Evolutionary conservation across 805 yeast genomes (phyloP).

Genomic region (Grigorovia yakushimaensis): DNA sequence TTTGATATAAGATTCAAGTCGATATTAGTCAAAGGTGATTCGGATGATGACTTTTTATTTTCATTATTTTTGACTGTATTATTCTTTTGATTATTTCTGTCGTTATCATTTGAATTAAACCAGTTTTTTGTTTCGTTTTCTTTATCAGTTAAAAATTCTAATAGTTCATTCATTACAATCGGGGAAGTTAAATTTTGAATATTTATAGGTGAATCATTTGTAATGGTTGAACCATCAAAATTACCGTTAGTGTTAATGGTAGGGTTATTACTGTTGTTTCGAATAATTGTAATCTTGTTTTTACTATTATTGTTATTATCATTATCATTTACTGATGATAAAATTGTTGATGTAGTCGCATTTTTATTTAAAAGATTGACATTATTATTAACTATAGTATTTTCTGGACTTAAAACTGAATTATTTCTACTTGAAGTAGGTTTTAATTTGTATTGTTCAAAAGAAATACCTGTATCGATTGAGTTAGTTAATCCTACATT

Average conservation of each 20-base stretch:
- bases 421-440: no score
- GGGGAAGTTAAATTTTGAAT: constrained; percentile 8
- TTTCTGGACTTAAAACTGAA: not conserved
- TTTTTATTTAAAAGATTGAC: not conserved
- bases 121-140: constrained; percentile 6
- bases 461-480: no score
- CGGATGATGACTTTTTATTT: not conserved
- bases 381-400: not conserved
- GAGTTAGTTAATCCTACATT: no score
- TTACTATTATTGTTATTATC: not conserved
- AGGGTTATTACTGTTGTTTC: not conserved
- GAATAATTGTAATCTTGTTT: not conserved
- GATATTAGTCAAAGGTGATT: not conserved
- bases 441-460: no score
- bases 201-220: constrained; percentile 1
- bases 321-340: not conserved
- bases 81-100: no score
- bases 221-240: not conserved
- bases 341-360: not conserved
- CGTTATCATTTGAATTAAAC: not conserved
- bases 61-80: not conserved
- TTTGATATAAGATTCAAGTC: not conserved
- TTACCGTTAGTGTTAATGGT: not conserved
- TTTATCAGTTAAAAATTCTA: constrained; percentile 19
- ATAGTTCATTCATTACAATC: constrained; percentile 20